Evolutionary conservation across 1,139 yeast genomes (phyloP), one percentile per base, ranked within the genome.

Genomic region (Taiozyma onychis): DNA sequence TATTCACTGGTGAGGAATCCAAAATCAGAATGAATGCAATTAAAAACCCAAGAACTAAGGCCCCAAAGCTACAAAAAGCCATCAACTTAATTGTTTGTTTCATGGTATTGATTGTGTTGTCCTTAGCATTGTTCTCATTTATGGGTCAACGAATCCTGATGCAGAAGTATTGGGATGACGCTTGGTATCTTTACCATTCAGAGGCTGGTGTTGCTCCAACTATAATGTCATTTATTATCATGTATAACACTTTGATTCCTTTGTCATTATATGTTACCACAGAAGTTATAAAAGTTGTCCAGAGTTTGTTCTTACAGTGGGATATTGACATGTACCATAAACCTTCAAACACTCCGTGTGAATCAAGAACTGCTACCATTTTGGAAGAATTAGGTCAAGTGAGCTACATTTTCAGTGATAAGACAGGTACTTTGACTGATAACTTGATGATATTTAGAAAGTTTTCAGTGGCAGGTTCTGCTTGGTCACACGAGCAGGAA

Each of bases 331-430:
- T 95, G 97, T 95, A 93, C 63, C 90, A 93, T 65, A 77, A 73
- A 21, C 86, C 81, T 43, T 77, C 90, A 5, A 81, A 93, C 62
- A 93, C 97, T 0, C 97, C 97, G 0, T 95, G 96, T 44, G 96
- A 88, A 61, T 96, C 97, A 0, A 85, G 91, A 62, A 91, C 99
- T 0, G 96, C 98, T 0, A 88, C 98, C 0, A 90, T 93, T 58
- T 77, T 93, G 57, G 99, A 95, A 65, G 99, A 95, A 67, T 73
- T 95, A 59, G 99, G 99, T 3, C 99, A 95, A 66, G 98, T 95
- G 0, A 85, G 96, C 48, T 91, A 91, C 62, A 78, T 95, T 6
- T 95, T 95, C 66, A 88, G 96, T 56, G 99, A 95, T 67, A 95
- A 95, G 67, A 95, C 99, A 0, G 99, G 99, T 13, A 95, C 99